phyloP scores from a whole-genome alignment of 257 asterid species.

The Solanum paucissectum region DNA sequence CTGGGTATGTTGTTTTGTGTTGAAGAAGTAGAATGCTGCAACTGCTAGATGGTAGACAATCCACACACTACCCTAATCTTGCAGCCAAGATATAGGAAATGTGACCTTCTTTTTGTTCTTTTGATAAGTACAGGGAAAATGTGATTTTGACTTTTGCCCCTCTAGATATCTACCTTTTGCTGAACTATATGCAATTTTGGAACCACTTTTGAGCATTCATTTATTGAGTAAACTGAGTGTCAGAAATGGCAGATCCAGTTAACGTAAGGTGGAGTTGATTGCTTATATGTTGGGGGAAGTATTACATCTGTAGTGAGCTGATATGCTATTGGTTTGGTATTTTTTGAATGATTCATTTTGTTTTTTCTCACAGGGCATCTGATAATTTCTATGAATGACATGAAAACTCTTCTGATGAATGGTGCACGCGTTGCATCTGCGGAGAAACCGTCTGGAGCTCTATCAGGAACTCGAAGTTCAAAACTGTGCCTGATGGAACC shows the following conservation, averaged over 20 bases:
- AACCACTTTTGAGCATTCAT: not conserved
- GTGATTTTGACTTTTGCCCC: not conserved
- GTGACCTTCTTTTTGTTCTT: not conserved
- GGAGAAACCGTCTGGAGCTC: conserved; percentile 21
- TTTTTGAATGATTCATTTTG: conserved; percentile 9
- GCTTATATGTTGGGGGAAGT: not conserved
- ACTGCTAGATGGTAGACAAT: not conserved
- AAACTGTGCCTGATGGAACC: conserved; percentile 59
- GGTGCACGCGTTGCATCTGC: conserved; percentile 19
- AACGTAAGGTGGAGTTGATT: not conserved
- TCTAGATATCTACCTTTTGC: not conserved
- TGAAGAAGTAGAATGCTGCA: not conserved
- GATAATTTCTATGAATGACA: conserved; percentile 58
- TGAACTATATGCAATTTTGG: not conserved
- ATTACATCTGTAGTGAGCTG: not conserved
- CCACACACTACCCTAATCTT: not conserved
- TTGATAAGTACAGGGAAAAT: not conserved
- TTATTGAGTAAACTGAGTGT: not conserved
- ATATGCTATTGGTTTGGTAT: not conserved
- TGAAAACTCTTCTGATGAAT: conserved; percentile 37
- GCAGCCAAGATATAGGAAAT: not conserved
- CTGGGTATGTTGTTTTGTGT: not conserved
- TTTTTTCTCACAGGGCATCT: conserved; percentile 48
- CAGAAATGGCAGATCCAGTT: not conserved
- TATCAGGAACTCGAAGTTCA: conserved; percentile 33